Percentiles rank a stretch among this genome's conserved stretches.
phyloP scores from a whole-genome alignment of 129 eudicot species.

The Artemisia annua region DNA sequence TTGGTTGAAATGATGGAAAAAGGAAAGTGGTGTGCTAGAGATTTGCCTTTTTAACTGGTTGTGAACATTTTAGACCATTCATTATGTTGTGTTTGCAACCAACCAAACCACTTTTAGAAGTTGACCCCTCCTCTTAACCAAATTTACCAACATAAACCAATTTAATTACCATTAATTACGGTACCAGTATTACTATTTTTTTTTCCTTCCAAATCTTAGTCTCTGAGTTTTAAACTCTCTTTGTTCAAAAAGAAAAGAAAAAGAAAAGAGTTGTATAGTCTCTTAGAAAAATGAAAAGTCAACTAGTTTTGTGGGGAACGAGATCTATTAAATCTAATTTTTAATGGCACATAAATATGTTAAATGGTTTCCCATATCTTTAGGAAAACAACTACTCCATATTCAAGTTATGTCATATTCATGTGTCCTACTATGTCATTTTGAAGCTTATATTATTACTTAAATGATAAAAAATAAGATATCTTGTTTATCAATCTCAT shows the following conservation, averaged over 20 bases:
- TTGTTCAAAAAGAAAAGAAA: too few relatives aligned
- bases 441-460: too few relatives aligned
- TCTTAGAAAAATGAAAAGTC: not conserved
- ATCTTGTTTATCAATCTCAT: too few relatives aligned
- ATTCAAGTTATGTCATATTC: not conserved
- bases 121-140: slow-evolving; percentile 15
- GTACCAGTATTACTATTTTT: too few relatives aligned
- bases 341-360: not conserved
- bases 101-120: slow-evolving; percentile 28
- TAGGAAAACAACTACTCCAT: not conserved
- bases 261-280: too few relatives aligned
- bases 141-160: not conserved
- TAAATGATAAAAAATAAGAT: too few relatives aligned
- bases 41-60: slow-evolving; percentile 25
- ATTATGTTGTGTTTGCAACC: slow-evolving; percentile 32
- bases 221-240: not conserved
- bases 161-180: not conserved
- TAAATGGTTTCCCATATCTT: slow-evolving; percentile 14
- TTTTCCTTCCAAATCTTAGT: not conserved
- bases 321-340: not conserved
- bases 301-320: slow-evolving; percentile 9
- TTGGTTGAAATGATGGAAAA: slow-evolving; percentile 2
- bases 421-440: slow-evolving; percentile 1
- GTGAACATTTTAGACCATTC: slow-evolving; percentile 29
- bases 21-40: slow-evolving; percentile 7